Conservation (phyloP, 2,329 filamentous ascomycete genomes). For the Triangularia setosa region DNA sequence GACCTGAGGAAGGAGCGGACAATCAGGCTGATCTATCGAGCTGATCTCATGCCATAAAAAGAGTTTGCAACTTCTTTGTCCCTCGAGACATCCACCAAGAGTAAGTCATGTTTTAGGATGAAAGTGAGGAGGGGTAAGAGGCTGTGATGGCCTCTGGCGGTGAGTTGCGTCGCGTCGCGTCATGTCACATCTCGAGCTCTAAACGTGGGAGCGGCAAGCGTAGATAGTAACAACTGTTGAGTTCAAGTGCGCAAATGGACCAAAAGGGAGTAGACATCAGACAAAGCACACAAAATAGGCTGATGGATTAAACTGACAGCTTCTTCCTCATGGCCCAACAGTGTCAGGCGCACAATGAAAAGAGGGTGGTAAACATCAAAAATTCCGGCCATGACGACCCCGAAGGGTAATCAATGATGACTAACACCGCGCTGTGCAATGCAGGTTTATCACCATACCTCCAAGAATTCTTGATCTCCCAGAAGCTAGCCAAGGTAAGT, state of each 20-base stretch:
- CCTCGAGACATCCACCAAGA: not conserved
- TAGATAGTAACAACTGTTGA: too few species aligned
- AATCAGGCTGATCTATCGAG: not conserved
- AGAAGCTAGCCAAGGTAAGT: constrained; percentile 4
- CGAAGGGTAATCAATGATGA: constrained; percentile 2
- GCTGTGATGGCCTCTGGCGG: not conserved
- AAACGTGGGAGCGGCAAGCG: too few species aligned
- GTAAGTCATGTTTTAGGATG: not conserved
- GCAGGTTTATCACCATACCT: not conserved
- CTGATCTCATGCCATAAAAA: too few species aligned
- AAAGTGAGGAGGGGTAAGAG: not conserved
- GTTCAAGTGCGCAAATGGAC: too few species aligned
- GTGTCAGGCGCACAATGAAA: constrained; percentile 1
- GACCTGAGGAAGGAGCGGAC: not conserved
- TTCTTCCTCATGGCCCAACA: constrained; percentile 5
- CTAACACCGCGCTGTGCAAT: constrained; percentile 5
- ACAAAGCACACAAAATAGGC: too few species aligned
- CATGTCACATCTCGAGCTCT: not conserved
- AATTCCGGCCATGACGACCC: constrained; percentile 6
- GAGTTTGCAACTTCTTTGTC: too few species aligned
- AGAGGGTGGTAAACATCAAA: constrained; percentile 1
- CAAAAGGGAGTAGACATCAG: too few species aligned
- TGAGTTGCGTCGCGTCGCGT: not conserved
- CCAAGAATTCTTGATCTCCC: not conserved
- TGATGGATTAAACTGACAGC: too few species aligned